These are phyloP conservation scores for Fraxinus baroniana DNA, from an alignment of 305 asterid species.

Conservation along the genomic window DNA sequence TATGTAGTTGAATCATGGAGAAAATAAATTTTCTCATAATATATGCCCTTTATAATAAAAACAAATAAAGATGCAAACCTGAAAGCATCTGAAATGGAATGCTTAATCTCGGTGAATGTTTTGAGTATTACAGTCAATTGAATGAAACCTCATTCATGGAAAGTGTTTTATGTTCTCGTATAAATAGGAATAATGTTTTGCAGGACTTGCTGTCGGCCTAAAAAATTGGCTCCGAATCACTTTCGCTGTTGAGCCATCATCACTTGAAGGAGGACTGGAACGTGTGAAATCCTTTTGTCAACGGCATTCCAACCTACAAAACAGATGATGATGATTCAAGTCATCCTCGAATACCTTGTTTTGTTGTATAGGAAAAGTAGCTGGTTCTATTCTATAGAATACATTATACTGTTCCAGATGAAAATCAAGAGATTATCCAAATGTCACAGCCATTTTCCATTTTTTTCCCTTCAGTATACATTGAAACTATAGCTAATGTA, in stretches of 20 bases:
- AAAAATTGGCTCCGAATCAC: slow-evolving; percentile 63
- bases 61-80: not conserved
- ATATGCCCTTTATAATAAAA: not conserved
- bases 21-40: not conserved
- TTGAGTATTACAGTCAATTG: not conserved
- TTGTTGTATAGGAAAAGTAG: not conserved
- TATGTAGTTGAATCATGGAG: not conserved
- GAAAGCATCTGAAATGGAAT: not conserved
- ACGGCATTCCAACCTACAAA: slow-evolving; percentile 38
- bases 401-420: not conserved
- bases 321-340: not conserved
- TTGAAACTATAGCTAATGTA: not conserved
- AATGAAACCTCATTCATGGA: not conserved
- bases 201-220: slow-evolving; percentile 71
- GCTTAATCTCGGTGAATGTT: not conserved
- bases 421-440: not conserved
- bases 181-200: slow-evolving; percentile 4
- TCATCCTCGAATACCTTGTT: not conserved
- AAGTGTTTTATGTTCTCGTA: not conserved
- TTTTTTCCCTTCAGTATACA: not conserved
- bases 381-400: not conserved
- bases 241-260: slow-evolving; percentile 57
- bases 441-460: not conserved
- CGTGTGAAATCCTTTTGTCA: slow-evolving; percentile 55
- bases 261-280: slow-evolving; percentile 57